Base-by-base conservation (phyloP, 306 rosid genomes). In the Citrullus mucosospermus region DNA sequence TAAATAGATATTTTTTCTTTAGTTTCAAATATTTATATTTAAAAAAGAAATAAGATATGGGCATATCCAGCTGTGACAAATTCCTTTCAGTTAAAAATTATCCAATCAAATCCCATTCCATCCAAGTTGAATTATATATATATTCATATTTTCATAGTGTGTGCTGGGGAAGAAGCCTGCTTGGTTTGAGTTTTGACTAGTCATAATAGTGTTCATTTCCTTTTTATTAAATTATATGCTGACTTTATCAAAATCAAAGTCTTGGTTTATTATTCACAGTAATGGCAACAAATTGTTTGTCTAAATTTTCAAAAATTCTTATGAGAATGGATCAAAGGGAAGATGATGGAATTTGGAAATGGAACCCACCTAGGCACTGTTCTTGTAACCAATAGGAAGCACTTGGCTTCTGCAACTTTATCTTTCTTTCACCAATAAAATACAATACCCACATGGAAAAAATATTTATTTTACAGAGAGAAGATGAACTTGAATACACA, bases 111-210 rank as follows among this genome's bases (percentile, higher is more conserved):
- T 61, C 9, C 39, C 16, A 61, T 25, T 15, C 30, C 11, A 66
- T 63, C 72, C 72, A 66, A 66, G 72, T 66, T 66, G 50, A 69
- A 12, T 20, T 69, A 9, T 30, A 62, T 41, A 6, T 68, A 68
- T 67, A 5, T 6, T 11, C 17, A 48, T 48, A 48, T 3, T 9
- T 48, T 48, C 54, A 48, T 9, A 69, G 7, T n/a, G 76, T 70
- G 76, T 10, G 56, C 18, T 13, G 22, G 39, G 25, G 77, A 32
- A 48, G 58, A 43, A 71, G 43, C 8, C 22, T 48, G 38, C 57
- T 44, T 43, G 75, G 15, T 69, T 69, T 69, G 75, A 69, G n/a
- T 28, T 25, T 71, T 71, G 77, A 71, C 77, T 11, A 70, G 28
- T 46, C 58, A 46, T 14, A 70, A 13, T 39, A 46, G 39, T 46